A percentile compares a stretch with the other conserved stretches of the same genome.
These are phyloP conservation scores for Acacia concinna DNA, from an alignment of 331 rosid genomes.

Conservation along the genomic window DNA sequence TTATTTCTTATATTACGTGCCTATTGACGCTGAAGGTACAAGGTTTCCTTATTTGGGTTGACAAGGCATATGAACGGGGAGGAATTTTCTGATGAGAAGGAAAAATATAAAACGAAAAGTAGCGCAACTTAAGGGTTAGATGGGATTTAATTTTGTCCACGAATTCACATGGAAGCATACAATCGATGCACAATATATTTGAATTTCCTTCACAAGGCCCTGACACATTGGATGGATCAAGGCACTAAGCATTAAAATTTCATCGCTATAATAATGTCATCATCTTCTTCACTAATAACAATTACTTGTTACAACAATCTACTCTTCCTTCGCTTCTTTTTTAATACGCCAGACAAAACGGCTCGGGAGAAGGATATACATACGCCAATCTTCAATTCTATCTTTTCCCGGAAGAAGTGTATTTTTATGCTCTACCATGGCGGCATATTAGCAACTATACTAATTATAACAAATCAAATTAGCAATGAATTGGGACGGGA, in stretches of 20 bases:
- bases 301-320: background rate
- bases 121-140: background rate
- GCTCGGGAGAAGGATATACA: conserved; percentile 22
- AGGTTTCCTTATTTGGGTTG: background rate
- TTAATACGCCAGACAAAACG: background rate
- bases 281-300: background rate
- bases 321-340: background rate
- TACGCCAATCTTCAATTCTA: conserved; percentile 14
- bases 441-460: conserved; percentile 8
- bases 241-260: background rate
- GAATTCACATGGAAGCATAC: background rate
- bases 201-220: background rate
- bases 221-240: background rate
- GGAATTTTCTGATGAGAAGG: no score
- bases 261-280: background rate
- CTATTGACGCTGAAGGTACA: background rate
- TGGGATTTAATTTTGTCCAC: background rate
- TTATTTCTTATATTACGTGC: background rate
- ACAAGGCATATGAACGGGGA: no score
- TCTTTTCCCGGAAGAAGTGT: background rate
- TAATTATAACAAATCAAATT: conserved; percentile 13
- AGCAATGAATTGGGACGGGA: background rate
- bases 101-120: background rate
- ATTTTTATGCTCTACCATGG: background rate
- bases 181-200: background rate